Evolutionary conservation across 2,329 filamentous ascomycete species (phyloP), one percentile per base, ranked within the genome.

Genomic region (Verticillium klebahnii): DNA sequence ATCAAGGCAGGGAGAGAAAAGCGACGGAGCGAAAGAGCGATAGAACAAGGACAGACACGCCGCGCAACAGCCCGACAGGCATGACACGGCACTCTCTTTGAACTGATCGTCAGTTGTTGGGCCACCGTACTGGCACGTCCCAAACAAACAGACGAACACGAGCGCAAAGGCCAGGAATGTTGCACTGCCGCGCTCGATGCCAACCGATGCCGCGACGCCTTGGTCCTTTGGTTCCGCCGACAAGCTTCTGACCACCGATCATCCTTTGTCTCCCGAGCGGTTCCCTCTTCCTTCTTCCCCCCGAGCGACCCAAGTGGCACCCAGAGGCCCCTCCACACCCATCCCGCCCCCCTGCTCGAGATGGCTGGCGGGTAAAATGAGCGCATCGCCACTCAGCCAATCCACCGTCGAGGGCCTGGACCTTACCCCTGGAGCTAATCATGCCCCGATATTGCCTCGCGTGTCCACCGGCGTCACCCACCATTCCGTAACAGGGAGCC

Each of bases 371-470:
- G 56, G 37, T 58, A 58, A 58, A 40, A 58, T 58, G 57, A 58
- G 57, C 25, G 57, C 40, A 25, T 40, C 57, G 39, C 57, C 57
- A 32, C 34, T 37, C 57, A 32, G 37, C 57, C 57, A 58, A 58
- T 58, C 57, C 57, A 58, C 25, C 37, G 57, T 29, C 37, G 57
- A 58, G 37, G 57, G 57, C 57, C 57, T 58, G 57, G 57, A 29
- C 57, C 39, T 40, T 32, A 50, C 57, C 57, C 57, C 57, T 58
- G 57, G 37, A 39, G 57, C 37, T 32, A 57, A 57, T 36, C 57
- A 58, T 45, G 37, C 45, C 56, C 57, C 57, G 37, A 58, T 58
- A 45, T 58, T 50, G 39, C 57, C 37, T 58, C 57, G 57, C 37
- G 57, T 23, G 19, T 31, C 57, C 36, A 40, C 57, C 36, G 11